A percentile compares a stretch with the other conserved stretches of the same genome.
phyloP scores from a whole-genome alignment of 2,329 filamentous ascomycete genomes.

The Rutstroemia sp. region DNA sequence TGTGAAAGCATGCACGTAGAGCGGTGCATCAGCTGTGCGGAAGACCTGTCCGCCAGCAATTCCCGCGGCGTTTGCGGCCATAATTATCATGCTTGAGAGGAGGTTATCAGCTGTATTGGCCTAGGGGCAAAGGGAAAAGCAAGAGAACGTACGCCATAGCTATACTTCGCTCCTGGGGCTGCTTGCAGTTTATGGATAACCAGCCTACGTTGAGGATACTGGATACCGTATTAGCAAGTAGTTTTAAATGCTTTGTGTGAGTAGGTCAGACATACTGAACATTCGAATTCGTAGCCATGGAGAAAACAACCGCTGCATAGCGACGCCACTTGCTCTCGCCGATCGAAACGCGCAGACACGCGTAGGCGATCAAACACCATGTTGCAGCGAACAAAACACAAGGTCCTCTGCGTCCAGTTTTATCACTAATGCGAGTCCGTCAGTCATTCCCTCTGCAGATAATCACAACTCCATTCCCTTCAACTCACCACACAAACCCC shows the following conservation, averaged over 20 bases:
- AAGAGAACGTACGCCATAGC: conserved; percentile 21
- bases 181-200: conserved; percentile 26
- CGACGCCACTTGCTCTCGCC: conserved; percentile 17
- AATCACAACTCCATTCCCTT: no score
- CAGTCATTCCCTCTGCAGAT: no score
- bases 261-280: conserved; percentile 2
- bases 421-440: conserved; percentile 18
- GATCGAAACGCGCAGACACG: conserved; percentile 28
- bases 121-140: neutral
- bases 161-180: conserved; percentile 25
- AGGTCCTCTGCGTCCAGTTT: conserved; percentile 30
- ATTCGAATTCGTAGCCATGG: conserved; percentile 23
- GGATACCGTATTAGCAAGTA: neutral
- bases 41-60: conserved; percentile 27
- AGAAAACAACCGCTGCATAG: conserved; percentile 24
- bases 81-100: conserved; percentile 22
- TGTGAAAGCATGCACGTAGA: conserved; percentile 14
- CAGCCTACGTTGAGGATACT: conserved; percentile 25
- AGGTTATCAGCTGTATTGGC: conserved; percentile 12
- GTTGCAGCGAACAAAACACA: conserved; percentile 30
- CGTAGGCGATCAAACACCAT: conserved; percentile 34
- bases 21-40: conserved; percentile 25
- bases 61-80: conserved; percentile 24
- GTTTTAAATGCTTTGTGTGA: neutral
- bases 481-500: neutral